A percentile compares a stretch with the other conserved stretches of the same genome.
phyloP scores from a whole-genome alignment of 768 basidiomycete species.

The Lactifluus piperatus region DNA sequence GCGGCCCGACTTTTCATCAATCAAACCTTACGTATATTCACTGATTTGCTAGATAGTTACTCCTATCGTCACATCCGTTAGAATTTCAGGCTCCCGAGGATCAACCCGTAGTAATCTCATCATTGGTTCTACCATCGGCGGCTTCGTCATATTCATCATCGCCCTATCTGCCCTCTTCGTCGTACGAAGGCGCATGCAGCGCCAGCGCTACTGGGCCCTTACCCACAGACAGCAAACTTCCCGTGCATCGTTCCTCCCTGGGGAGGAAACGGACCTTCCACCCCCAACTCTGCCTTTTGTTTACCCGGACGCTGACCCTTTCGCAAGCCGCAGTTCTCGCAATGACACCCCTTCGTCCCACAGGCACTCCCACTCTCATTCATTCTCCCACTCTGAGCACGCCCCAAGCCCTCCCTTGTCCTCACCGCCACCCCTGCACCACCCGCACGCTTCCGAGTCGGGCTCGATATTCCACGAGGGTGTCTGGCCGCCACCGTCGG shows the following conservation, averaged over 20 bases:
- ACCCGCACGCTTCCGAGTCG: slow-evolving; percentile 12
- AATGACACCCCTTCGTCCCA: not conserved
- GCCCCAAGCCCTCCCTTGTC: not conserved
- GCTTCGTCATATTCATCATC: slow-evolving; percentile 2
- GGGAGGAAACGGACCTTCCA: slow-evolving; percentile 15
- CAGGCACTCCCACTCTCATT: not conserved
- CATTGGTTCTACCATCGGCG: slow-evolving; percentile 10
- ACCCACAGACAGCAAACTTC: slow-evolving; percentile 8
- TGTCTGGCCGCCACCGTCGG: slow-evolving; percentile 17
- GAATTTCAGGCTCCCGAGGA: not conserved
- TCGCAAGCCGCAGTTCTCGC: not conserved
- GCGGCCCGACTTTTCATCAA: not conserved
- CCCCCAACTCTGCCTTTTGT: not conserved
- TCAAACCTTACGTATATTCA: not conserved
- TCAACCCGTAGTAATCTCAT: slow-evolving; percentile 10
- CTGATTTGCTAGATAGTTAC: slow-evolving; percentile 8
- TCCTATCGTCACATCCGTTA: slow-evolving; percentile 12
- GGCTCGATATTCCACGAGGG: slow-evolving; percentile 20
- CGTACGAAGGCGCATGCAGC: not conserved
- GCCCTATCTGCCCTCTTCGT: slow-evolving; percentile 10
- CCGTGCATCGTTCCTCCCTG: slow-evolving; percentile 11
- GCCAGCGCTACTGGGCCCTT: slow-evolving; percentile 12
- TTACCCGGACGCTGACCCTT: not conserved
- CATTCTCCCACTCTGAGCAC: not conserved
- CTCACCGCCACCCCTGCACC: slow-evolving; percentile 10